phyloP scores from a whole-genome alignment of 192 early-diverging fungal genomes.

The Dispira parvispora region DNA sequence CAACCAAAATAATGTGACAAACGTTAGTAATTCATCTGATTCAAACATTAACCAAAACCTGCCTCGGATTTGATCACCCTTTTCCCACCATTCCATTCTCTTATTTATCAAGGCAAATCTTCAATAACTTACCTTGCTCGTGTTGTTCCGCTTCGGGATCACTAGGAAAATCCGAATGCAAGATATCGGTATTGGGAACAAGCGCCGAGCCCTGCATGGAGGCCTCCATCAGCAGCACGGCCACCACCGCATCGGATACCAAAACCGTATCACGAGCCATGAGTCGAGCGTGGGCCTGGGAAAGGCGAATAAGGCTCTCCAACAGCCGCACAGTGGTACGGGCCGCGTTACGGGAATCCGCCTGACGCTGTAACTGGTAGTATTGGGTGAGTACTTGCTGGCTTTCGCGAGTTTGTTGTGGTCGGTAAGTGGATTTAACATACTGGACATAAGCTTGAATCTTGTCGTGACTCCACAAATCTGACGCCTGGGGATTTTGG shows the following conservation, averaged over 20 bases:
- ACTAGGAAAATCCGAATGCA: slow-evolving; percentile 43
- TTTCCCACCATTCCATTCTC: not conserved
- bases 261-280: slow-evolving; percentile 42
- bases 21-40: not conserved
- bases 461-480: slow-evolving; percentile 38
- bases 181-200: slow-evolving; percentile 24
- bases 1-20: not conserved
- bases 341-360: slow-evolving; percentile 44
- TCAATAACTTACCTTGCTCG: slow-evolving; percentile 18
- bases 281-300: slow-evolving; percentile 42
- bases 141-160: slow-evolving; percentile 30
- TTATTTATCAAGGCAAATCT: not conserved
- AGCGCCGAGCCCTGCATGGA: slow-evolving; percentile 40
- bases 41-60: not conserved
- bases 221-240: slow-evolving; percentile 39
- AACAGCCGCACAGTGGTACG: slow-evolving; percentile 53
- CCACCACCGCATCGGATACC: slow-evolving; percentile 40
- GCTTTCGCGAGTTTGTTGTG: slow-evolving; percentile 36
- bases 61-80: not conserved
- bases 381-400: slow-evolving; percentile 46
- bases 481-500: not conserved
- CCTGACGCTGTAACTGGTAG: slow-evolving; percentile 51
- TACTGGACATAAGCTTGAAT: slow-evolving; percentile 51
- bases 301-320: slow-evolving; percentile 42
- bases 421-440: slow-evolving; percentile 35